Base-by-base conservation (phyloP, 345 rosid genomes). In the Viola odorata region DNA sequence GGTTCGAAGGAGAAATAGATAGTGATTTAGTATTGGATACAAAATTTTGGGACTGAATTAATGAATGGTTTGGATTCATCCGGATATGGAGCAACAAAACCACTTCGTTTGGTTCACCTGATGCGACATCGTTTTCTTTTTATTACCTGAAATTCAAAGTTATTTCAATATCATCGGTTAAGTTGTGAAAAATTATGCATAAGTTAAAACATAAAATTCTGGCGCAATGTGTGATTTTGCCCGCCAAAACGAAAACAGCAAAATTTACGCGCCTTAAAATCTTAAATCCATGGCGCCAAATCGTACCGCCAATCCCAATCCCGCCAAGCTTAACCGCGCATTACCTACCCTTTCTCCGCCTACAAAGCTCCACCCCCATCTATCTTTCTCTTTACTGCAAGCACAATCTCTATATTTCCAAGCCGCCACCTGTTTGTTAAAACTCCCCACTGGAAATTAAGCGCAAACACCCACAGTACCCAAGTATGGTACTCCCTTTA, bases 401-500 rank as follows among this genome's bases (percentile, higher is more conserved):
- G 0, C 17, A 13, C 3, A n/a, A 14, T 17, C 7, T 1, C 7
- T n/a, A 17, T 12, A 3, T 11, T 12, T 17, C 13, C 23, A 1
- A 17, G 8, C 38, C 12, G 7, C 40, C 36, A 51, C 16, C 72
- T 69, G 49, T 42, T 70, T 6, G 40, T 32, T 6, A 9, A 54
- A 67, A 48, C 60, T 53, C 55, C 51, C 53, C 52, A 61, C 14
- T 4, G 36, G 36, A 36, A 9, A 50, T 3, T 13, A 47, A 6
- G 45, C 11, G 45, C 11, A 6, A 50, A 8, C 42, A 48, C 57
- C 14, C 58, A 47, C 11, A 50, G 6, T 48, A 48, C 57, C 14
- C 58, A 47, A 41, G 23, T 37, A 83, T 84, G 94, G 84, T 84
- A 65, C 64, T 73, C 40, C 66, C 94, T n/a, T 52, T 74, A 13